Conservation (phyloP, 2,329 filamentous ascomycete species). For the Fusarium temperatum region DNA sequence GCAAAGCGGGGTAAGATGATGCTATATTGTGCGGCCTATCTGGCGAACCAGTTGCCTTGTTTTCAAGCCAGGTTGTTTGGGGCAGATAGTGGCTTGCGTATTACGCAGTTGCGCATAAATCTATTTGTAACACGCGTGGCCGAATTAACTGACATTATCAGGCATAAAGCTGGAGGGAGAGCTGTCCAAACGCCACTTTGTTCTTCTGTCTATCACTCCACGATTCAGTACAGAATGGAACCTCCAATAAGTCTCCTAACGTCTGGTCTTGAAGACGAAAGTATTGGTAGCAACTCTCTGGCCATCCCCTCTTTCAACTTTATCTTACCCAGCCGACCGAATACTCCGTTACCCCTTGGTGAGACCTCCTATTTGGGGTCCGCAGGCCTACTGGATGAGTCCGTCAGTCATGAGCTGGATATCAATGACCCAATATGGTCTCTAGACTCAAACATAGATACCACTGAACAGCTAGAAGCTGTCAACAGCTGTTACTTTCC, state of each 20-base stretch:
- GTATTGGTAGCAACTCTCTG: not conserved
- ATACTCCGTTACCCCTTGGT: not conserved
- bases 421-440: not conserved
- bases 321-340: not conserved
- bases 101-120: not conserved
- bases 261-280: not conserved
- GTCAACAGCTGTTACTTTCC: not conserved
- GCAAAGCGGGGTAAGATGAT: not conserved
- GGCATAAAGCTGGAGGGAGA: not conserved
- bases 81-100: not conserved
- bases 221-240: not conserved
- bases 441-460: not conserved
- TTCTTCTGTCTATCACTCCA: not conserved
- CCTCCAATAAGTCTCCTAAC: not conserved
- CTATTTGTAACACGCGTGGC: not conserved
- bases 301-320: not conserved
- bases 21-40: not conserved
- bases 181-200: not conserved
- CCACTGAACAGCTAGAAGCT: not conserved
- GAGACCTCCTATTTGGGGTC: not conserved
- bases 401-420: not conserved
- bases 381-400: not conserved
- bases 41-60: not conserved
- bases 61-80: not conserved
- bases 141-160: not conserved